Evolutionary conservation across 768 basidiomycete species (phyloP).

Genomic region (Jaapia argillacea): DNA sequence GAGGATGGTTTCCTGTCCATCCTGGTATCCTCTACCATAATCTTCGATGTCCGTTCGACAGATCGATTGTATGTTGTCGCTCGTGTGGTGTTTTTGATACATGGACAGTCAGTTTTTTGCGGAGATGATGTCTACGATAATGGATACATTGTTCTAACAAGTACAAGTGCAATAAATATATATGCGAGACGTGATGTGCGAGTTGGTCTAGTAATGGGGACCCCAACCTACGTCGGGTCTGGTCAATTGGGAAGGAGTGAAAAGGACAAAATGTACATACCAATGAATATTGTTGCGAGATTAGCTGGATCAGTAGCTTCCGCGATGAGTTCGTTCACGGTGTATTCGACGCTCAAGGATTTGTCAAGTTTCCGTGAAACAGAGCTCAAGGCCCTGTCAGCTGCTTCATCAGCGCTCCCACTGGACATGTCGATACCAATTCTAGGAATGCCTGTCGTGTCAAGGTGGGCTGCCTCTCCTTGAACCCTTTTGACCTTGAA

Average conservation of each 20-base stretch:
- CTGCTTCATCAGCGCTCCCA: conserved; percentile 71
- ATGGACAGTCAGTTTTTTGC: too few relatives aligned
- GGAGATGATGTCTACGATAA: too few relatives aligned
- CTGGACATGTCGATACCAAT: conserved; percentile 55
- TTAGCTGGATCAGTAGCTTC: conserved; percentile 75
- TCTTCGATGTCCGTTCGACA: too few relatives aligned
- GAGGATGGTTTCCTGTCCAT: too few relatives aligned
- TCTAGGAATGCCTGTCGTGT: conserved; percentile 24
- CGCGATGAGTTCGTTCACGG: conserved; percentile 86
- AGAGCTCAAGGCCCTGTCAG: conserved; percentile 76
- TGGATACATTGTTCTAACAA: too few relatives aligned
- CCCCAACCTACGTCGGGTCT: neutral
- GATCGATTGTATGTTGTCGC: too few relatives aligned
- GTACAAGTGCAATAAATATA: too few relatives aligned
- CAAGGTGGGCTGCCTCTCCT: conserved; percentile 18
- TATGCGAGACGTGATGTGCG: too few relatives aligned
- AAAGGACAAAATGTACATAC: conserved; percentile 26
- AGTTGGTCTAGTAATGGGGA: neutral
- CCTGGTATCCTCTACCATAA: too few relatives aligned
- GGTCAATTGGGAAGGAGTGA: neutral
- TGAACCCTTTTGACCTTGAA: conserved; percentile 62
- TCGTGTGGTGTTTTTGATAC: too few relatives aligned
- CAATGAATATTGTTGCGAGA: conserved; percentile 68
- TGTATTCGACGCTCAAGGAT: conserved; percentile 82
- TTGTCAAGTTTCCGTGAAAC: conserved; percentile 80